Conservation (phyloP, 2,329 filamentous ascomycete species). For the Fusarium staphyleae region DNA sequence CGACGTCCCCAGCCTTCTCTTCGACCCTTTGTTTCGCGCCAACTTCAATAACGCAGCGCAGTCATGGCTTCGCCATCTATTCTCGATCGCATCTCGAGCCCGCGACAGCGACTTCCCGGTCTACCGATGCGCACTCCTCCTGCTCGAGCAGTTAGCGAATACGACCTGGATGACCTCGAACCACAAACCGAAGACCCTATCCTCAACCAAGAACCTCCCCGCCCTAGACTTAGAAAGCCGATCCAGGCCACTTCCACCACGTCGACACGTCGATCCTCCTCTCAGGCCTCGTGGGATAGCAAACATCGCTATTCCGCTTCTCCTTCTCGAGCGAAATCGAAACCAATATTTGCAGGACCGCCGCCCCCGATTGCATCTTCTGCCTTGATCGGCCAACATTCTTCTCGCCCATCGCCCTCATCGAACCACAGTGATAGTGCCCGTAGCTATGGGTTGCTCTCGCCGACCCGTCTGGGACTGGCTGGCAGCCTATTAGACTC, state of each 20-base stretch:
- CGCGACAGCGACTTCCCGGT: slow-evolving; percentile 36
- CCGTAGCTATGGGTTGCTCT: slow-evolving; percentile 24
- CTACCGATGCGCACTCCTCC: slow-evolving; percentile 40
- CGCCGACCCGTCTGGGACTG: slow-evolving; percentile 26
- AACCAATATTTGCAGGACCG: slow-evolving; percentile 55
- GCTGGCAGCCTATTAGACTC: slow-evolving; percentile 47
- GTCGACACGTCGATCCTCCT: slow-evolving; percentile 23
- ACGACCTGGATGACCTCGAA: slow-evolving; percentile 51
- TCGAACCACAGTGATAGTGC: slow-evolving; percentile 22
- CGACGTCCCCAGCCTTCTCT: slow-evolving; percentile 1
- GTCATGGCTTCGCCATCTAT: slow-evolving; percentile 42
- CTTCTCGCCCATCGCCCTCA: slow-evolving; percentile 7
- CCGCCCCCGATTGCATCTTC: slow-evolving; percentile 60
- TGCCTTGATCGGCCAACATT: slow-evolving; percentile 40
- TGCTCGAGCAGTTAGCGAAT: slow-evolving; percentile 43
- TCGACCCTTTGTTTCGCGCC: background rate
- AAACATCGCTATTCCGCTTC: slow-evolving; percentile 44
- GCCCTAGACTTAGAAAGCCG: slow-evolving; percentile 32
- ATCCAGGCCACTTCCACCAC: slow-evolving; percentile 7
- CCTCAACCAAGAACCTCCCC: slow-evolving; percentile 33
- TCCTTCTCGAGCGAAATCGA: slow-evolving; percentile 44
- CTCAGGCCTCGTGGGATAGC: slow-evolving; percentile 30
- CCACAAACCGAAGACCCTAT: slow-evolving; percentile 45
- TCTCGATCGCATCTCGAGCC: slow-evolving; percentile 40
- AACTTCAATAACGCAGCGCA: background rate